A percentile compares a stretch with the other conserved stretches of the same genome.
phyloP scores from a whole-genome alignment of 139 green algal species.

The Closterium sp. region DNA sequence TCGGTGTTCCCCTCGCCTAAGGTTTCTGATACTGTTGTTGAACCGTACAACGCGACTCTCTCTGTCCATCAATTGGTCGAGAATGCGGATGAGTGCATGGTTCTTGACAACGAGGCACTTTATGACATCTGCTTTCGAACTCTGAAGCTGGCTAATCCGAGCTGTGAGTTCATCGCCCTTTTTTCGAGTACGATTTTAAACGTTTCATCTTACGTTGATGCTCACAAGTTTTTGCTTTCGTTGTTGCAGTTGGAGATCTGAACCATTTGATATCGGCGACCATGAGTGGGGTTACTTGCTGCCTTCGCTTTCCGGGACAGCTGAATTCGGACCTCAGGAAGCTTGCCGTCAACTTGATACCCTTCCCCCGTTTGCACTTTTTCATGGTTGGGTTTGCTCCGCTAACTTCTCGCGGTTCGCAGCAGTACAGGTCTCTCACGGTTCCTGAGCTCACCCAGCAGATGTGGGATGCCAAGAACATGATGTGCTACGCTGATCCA shows the following conservation, averaged over 20 bases:
- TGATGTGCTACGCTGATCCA: constrained; percentile 98
- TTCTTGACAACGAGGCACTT: constrained; percentile 96
- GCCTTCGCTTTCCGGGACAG: constrained; percentile 98
- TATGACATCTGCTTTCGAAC: constrained; percentile 99
- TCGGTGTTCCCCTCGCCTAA: constrained; percentile 98
- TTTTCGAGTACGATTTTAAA: neutral
- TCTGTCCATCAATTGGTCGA: constrained; percentile 99
- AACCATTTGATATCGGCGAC: constrained; percentile 97
- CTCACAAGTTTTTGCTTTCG: neutral
- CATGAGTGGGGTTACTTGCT: constrained; percentile 99
- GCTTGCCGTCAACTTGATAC: constrained; percentile 98
- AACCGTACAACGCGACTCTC: constrained; percentile 99
- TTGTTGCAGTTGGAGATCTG: constrained; percentile 60
- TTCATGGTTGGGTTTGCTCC: constrained; percentile 99
- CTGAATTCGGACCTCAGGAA: constrained; percentile 98
- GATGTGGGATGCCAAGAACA: constrained; percentile 99
- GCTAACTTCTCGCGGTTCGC: constrained; percentile 89
- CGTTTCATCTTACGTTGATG: neutral
- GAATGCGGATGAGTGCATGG: constrained; percentile 99
- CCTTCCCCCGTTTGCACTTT: constrained; percentile 99
- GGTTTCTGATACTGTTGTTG: constrained; percentile 99
- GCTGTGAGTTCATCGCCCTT: constrained; percentile 53
- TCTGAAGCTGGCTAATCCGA: constrained; percentile 97
- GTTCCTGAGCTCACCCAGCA: constrained; percentile 98
- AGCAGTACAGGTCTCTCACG: constrained; percentile 92